Base-by-base conservation (phyloP, 208 protist genomes). In the Leishmania tropica region DNA sequence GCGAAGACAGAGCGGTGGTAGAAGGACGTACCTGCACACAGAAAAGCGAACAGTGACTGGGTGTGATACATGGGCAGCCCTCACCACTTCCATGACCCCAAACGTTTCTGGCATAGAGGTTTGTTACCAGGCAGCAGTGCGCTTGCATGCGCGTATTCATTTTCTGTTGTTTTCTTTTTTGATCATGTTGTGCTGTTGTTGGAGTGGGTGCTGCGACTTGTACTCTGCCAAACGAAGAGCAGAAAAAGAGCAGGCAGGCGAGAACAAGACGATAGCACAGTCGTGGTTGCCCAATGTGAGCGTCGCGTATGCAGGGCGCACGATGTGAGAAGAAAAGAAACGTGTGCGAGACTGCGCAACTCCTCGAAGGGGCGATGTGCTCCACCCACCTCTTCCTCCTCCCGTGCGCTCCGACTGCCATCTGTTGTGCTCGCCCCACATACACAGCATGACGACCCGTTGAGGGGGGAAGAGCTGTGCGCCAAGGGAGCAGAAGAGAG, bases 281-380 rank as follows among this genome's bases (percentile, higher is more conserved):
- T 2, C 3, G 70, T 74, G 8, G 24, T 24, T 15, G 7, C 28
- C 70, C 45, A 5, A 51, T 19, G 70, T 51, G 45, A 15, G 45
- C 51, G 45, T 21, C 10, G 21, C 11, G 35, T 5, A 74, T 19
- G 13, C 42, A 19, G 21, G 13, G n/a, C 15, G 28, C 37, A 51
- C 31, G 13, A 79, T 67, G 75, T 53, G 64, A 83, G 76, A 76
- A 47, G 42, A 31, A 81, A 75, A 84, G 81, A 48, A 67, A 81
- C 31, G 31, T 45, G 3, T 35, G 24, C 28, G 45, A 37, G 21
- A 74, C 31, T 47, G 70, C 45, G 45, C 70, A 24, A 74, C 42
- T 74, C 24, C 21, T 48, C 40, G 35, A n/a, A n/a, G 67, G 11
- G 42, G 10, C 13, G 21, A n/a, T 51, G 70, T 74, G 70, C 10